These are phyloP conservation scores for Polyporus arcularius DNA, from an alignment of 768 basidiomycete species.

Conservation along the genomic window DNA sequence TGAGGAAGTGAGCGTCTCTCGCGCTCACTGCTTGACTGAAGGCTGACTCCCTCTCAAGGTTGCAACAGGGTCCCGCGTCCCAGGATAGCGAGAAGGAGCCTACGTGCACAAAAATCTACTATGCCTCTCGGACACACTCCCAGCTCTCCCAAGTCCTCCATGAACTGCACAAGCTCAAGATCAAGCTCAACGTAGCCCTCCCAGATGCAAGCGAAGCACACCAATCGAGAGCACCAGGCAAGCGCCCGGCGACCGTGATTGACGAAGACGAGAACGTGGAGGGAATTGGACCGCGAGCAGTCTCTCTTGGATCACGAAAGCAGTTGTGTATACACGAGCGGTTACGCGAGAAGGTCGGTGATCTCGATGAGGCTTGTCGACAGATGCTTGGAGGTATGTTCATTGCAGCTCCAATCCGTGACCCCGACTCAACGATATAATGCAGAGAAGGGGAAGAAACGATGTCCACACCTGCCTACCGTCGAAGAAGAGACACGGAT, in stretches of 20 bases:
- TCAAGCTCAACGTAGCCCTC: constrained; percentile 49
- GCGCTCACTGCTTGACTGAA: not conserved
- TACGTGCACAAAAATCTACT: constrained; percentile 83
- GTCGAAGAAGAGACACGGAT: constrained; percentile 67
- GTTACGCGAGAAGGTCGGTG: constrained; percentile 58
- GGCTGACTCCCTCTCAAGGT: not conserved
- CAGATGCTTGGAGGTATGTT: constrained; percentile 49
- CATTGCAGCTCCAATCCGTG: not conserved
- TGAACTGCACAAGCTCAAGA: constrained; percentile 60
- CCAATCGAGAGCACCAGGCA: not conserved
- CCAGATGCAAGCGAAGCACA: constrained; percentile 8
- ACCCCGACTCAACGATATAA: constrained; percentile 21
- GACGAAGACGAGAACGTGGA: constrained; percentile 1
- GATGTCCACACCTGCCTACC: constrained; percentile 78
- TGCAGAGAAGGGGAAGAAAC: constrained; percentile 58
- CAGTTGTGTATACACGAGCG: constrained; percentile 92
- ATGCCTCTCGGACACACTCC: constrained; percentile 94
- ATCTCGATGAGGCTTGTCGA: constrained; percentile 87
- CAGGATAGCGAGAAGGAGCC: constrained; percentile 49
- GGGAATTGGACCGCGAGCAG: constrained; percentile 49
- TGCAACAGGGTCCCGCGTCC: constrained; percentile 3
- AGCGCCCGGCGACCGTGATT: not conserved
- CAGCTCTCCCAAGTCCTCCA: constrained; percentile 90
- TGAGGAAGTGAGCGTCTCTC: constrained; percentile 62
- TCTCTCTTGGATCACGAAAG: constrained; percentile 88